phyloP scores from a whole-genome alignment of 139 green algal species.

The Asterochloris erici region DNA sequence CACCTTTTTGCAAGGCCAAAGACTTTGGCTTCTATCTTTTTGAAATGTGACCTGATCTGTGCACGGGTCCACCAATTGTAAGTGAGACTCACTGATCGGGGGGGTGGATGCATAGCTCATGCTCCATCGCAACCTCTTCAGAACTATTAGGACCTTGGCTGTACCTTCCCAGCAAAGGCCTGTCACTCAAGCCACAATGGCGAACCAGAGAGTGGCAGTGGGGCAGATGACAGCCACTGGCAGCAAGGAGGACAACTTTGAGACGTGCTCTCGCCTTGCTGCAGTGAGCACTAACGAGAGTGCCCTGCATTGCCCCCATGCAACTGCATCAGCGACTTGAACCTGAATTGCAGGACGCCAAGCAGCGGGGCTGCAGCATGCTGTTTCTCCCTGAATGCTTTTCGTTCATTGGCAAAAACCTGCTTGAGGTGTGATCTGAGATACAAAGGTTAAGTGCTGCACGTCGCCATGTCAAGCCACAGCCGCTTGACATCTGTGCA shows the following conservation, averaged over 20 bases:
- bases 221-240: constrained; percentile 71
- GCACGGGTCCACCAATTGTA: too few species aligned
- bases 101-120: too few species aligned
- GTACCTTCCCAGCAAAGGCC: too few species aligned
- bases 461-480: not conserved
- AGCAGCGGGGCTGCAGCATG: constrained; percentile 31
- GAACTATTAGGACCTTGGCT: too few species aligned
- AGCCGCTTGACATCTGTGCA: not conserved
- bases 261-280: constrained; percentile 47
- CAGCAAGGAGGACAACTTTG: constrained; percentile 49
- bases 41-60: too few species aligned
- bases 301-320: too few species aligned
- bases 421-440: constrained; percentile 6
- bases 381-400: constrained; percentile 96
- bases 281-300: constrained; percentile 19
- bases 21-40: too few species aligned
- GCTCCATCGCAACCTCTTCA: too few species aligned
- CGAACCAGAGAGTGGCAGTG: constrained; percentile 44
- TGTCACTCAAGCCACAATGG: too few species aligned
- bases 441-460: not conserved
- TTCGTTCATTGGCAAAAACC: constrained; percentile 74
- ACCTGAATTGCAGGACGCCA: not conserved
- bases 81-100: too few species aligned
- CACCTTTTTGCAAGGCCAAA: too few species aligned
- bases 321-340: not conserved